Evolutionary conservation across 2,329 filamentous ascomycete genomes (phyloP).

Genomic region (Penicillium thymicola): DNA sequence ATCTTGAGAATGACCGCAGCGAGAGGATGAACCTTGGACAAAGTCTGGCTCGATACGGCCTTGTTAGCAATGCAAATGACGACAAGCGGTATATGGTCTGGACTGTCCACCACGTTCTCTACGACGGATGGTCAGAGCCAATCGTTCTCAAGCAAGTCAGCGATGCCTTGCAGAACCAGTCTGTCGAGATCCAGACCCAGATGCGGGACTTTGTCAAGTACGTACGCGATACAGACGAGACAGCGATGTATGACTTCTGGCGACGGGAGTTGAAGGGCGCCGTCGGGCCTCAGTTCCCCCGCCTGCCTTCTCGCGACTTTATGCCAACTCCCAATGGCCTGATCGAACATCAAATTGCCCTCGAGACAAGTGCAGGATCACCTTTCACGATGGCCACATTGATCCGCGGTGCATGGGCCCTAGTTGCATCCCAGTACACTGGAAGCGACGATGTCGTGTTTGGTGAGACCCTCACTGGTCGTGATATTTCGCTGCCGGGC

Average conservation of each 20-base stretch:
- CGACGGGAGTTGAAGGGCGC: conserved; percentile 44
- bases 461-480: conserved; percentile 50
- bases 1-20: conserved; percentile 26
- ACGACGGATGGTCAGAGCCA: conserved; percentile 49
- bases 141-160: conserved; percentile 36
- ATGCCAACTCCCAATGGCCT: conserved; percentile 44
- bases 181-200: conserved; percentile 19
- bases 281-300: conserved; percentile 50
- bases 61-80: conserved; percentile 25
- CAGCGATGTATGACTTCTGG: conserved; percentile 48
- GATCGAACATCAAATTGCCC: conserved; percentile 42
- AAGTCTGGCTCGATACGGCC: conserved; percentile 36
- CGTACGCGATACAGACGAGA: conserved; percentile 43
- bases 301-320: conserved; percentile 48
- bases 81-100: conserved; percentile 44
- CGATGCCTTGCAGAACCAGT: conserved; percentile 23
- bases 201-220: conserved; percentile 52
- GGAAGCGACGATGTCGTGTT: conserved; percentile 48
- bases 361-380: conserved; percentile 24
- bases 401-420: conserved; percentile 50
- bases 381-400: conserved; percentile 47
- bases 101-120: conserved; percentile 52
- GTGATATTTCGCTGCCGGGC: conserved; percentile 44
- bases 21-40: conserved; percentile 36
- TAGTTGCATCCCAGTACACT: conserved; percentile 46